A percentile compares a stretch with the other conserved stretches of the same genome.
phyloP scores from a whole-genome alignment of 371 early-diverging fungal genomes.

The Mucor mucedo region DNA sequence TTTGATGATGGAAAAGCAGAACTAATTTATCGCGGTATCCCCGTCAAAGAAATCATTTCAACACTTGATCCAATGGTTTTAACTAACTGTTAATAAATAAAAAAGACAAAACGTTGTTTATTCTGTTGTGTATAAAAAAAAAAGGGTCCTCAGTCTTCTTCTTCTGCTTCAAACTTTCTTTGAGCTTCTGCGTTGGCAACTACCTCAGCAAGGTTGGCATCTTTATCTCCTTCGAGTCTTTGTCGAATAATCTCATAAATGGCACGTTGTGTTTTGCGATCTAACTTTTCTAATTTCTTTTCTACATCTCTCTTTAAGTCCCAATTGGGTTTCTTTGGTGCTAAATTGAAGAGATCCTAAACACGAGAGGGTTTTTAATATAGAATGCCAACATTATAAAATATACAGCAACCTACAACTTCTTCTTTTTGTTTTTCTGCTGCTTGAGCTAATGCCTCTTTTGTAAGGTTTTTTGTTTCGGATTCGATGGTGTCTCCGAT shows the following conservation, averaged over 20 bases:
- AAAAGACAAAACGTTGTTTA: background rate
- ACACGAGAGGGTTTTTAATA: background rate
- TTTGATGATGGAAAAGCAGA: slow-evolving; percentile 41
- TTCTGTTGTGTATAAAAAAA: background rate
- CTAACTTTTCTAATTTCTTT: slow-evolving; percentile 73
- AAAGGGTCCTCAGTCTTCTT: slow-evolving; percentile 9
- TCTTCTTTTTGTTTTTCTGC: slow-evolving; percentile 69
- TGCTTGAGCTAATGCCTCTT: slow-evolving; percentile 64
- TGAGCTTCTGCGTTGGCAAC: slow-evolving; percentile 49
- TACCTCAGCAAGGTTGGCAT: slow-evolving; percentile 40
- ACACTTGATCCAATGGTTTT: slow-evolving; percentile 48
- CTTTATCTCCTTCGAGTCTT: slow-evolving; percentile 29
- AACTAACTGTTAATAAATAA: slow-evolving; percentile 31
- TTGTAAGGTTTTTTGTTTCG: slow-evolving; percentile 62
- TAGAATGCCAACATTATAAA: no score
- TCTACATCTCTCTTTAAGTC: slow-evolving; percentile 88
- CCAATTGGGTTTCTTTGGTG: slow-evolving; percentile 89
- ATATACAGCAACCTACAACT: slow-evolving; percentile 52
- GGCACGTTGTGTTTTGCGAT: slow-evolving; percentile 72
- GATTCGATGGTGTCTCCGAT: slow-evolving; percentile 61
- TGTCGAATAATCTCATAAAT: slow-evolving; percentile 80
- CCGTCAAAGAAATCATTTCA: slow-evolving; percentile 45
- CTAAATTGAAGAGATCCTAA: slow-evolving; percentile 79
- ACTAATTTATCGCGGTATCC: slow-evolving; percentile 42
- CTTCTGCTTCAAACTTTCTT: slow-evolving; percentile 38